phyloP scores from a whole-genome alignment of 495 filamentous ascomycete genomes.

The Penicillium desertorum region DNA sequence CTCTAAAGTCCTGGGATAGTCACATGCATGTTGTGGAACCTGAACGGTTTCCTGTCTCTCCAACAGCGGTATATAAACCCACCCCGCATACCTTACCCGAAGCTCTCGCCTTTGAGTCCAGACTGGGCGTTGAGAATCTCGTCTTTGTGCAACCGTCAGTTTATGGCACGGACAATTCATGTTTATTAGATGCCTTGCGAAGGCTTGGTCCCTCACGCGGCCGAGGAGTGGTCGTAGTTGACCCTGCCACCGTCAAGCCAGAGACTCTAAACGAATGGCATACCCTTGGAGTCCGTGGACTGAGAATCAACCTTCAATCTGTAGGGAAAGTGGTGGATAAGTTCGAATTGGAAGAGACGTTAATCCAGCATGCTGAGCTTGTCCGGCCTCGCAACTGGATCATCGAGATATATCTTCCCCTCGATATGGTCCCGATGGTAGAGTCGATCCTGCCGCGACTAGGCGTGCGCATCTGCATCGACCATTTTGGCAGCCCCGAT shows the following conservation, averaged over 20 bases:
- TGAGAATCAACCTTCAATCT: slow-evolving; percentile 52
- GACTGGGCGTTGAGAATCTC: slow-evolving; percentile 42
- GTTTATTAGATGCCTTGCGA: slow-evolving; percentile 46
- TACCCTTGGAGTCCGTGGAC: slow-evolving; percentile 48
- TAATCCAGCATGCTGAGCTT: slow-evolving; percentile 45
- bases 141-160: slow-evolving; percentile 54
- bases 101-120: slow-evolving; percentile 41
- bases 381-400: slow-evolving; percentile 48
- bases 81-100: slow-evolving; percentile 39
- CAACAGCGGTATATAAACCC: slow-evolving; percentile 40
- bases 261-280: slow-evolving; percentile 48
- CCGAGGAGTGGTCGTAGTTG: slow-evolving; percentile 52
- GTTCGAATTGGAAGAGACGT: slow-evolving; percentile 32
- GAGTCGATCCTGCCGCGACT: slow-evolving; percentile 43
- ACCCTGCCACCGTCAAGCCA: slow-evolving; percentile 36
- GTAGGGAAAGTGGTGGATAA: slow-evolving; percentile 39
- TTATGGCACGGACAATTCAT: slow-evolving; percentile 55
- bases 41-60: slow-evolving; percentile 36
- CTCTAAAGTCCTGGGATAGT: slow-evolving; percentile 47
- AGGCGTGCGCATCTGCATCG: slow-evolving; percentile 48
- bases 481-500: slow-evolving; percentile 51
- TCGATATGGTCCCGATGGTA: slow-evolving; percentile 43
- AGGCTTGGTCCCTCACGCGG: slow-evolving; percentile 42
- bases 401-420: slow-evolving; percentile 48
- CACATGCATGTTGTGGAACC: slow-evolving; percentile 56